phyloP scores from a whole-genome alignment of 2,329 filamentous ascomycete genomes.

The Alternaria sp. region DNA sequence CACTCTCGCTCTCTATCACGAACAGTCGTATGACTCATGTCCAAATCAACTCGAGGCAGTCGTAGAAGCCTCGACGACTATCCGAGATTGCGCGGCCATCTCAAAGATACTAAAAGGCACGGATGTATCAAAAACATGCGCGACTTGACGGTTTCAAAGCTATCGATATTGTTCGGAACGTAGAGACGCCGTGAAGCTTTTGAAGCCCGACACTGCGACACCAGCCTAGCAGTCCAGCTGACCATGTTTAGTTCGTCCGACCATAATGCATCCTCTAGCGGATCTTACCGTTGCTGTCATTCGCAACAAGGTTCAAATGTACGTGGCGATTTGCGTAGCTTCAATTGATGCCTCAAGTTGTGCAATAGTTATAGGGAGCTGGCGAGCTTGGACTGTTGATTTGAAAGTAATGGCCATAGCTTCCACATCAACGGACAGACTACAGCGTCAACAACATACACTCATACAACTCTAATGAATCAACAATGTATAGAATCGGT shows the following conservation, averaged over 20 bases:
- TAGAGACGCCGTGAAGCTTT: neutral
- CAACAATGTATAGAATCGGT: conserved; percentile 3
- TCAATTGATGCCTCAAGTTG: neutral
- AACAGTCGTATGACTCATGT: neutral
- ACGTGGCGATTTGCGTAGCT: neutral
- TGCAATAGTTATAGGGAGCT: neutral
- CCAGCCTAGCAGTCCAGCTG: neutral
- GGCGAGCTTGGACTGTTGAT: conserved; percentile 10
- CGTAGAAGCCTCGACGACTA: neutral
- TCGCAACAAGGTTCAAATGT: neutral
- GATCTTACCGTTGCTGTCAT: neutral
- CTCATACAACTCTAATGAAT: neutral
- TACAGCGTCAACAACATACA: conserved; percentile 6
- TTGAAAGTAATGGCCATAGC: conserved; percentile 1
- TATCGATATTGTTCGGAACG: conserved; percentile 1
- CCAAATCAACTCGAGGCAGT: neutral
- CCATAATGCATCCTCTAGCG: neutral
- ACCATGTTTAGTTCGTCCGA: neutral
- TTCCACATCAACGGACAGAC: conserved; percentile 5
- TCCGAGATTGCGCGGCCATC: conserved; percentile 3
- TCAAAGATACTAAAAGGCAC: neutral
- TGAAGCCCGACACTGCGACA: neutral
- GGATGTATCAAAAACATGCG: neutral
- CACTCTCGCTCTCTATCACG: neutral
- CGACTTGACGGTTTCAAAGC: neutral